phyloP scores from a whole-genome alignment of 176 grass and related monocot genomes.

The Lolium multiflorum region DNA sequence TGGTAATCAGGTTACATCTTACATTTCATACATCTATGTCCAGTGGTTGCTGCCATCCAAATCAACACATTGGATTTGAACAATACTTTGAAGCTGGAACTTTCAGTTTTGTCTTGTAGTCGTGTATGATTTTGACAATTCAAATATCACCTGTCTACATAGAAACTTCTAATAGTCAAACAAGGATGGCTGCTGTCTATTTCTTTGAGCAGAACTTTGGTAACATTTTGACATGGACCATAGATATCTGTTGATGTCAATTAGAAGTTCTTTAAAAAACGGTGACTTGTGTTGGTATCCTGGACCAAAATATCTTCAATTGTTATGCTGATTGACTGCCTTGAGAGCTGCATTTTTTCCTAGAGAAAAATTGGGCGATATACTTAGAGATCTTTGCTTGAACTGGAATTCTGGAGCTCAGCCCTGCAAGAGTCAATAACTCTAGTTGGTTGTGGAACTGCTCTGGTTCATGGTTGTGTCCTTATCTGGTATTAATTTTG shows the following conservation, averaged over 20 bases:
- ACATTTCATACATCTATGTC: background rate
- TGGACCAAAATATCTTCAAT: background rate
- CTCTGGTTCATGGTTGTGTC: background rate
- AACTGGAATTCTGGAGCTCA: background rate
- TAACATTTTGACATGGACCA: background rate
- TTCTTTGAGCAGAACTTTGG: background rate
- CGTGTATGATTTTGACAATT: no score
- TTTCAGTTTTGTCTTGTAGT: no score
- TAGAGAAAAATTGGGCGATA: background rate
- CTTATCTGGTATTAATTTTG: background rate
- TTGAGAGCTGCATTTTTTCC: background rate
- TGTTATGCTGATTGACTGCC: background rate
- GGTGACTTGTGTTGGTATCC: background rate
- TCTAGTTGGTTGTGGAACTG: background rate
- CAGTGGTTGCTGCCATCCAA: background rate
- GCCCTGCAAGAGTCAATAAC: background rate
- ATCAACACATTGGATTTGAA: background rate
- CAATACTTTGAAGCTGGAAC: no score
- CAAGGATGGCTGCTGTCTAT: background rate
- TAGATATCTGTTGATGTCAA: background rate
- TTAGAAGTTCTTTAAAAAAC: background rate
- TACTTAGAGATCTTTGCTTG: background rate
- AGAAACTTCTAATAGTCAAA: no score
- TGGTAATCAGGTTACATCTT: constrained; percentile 3
- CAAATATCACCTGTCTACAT: no score